A percentile compares a stretch with the other conserved stretches of the same genome.
phyloP scores from a whole-genome alignment of 2,329 filamentous ascomycete genomes.

The Arthroderma sp. region DNA sequence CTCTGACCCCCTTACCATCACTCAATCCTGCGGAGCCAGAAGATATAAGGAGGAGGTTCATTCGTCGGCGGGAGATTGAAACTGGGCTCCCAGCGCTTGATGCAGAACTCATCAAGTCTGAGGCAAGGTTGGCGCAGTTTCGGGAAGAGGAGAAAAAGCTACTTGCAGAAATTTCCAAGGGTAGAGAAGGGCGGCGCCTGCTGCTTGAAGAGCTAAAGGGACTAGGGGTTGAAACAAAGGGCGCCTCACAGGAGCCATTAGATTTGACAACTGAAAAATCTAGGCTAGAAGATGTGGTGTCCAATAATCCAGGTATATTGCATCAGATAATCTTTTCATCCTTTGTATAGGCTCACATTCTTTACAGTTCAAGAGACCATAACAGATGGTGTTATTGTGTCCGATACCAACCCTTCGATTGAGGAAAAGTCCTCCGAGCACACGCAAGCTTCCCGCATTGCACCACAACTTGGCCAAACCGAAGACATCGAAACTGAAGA shows the following conservation, averaged over 20 bases:
- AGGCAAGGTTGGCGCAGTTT: conserved; percentile 20
- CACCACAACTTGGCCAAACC: no score
- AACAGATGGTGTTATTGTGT: no score
- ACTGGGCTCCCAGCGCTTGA: conserved; percentile 34
- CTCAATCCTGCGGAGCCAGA: conserved; percentile 15
- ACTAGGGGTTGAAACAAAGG: conserved; percentile 37
- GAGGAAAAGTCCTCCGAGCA: no score
- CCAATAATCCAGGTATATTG: no score
- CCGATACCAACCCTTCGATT: no score
- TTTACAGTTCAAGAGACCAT: no score
- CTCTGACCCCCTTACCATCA: not conserved
- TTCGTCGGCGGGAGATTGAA: conserved; percentile 37
- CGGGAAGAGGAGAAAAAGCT: conserved; percentile 28
- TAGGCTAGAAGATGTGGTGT: no score
- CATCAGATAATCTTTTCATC: no score
- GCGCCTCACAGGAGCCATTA: conserved; percentile 16
- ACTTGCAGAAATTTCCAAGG: conserved; percentile 33
- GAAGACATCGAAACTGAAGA: no score
- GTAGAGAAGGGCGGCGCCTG: conserved; percentile 28
- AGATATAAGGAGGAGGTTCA: conserved; percentile 24
- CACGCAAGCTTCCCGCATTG: no score
- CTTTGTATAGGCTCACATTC: no score
- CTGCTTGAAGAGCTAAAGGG: conserved; percentile 37
- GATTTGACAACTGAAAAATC: no score
- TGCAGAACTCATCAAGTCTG: conserved; percentile 29